These are phyloP conservation scores for Aegilops speltoides DNA, from an alignment of 176 grass and related monocot genomes.

Conservation along the genomic window DNA sequence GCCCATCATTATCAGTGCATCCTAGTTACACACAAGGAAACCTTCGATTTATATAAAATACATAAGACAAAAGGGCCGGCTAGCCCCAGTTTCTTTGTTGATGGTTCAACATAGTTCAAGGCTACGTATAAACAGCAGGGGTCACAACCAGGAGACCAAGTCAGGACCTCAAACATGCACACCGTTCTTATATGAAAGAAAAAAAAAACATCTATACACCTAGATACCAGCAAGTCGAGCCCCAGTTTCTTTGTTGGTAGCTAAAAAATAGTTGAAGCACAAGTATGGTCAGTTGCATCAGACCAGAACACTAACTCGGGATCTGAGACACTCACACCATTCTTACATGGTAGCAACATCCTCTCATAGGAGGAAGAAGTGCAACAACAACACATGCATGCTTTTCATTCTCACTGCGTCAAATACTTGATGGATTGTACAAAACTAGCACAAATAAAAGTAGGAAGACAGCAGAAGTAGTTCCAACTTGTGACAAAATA, in stretches of 20 bases:
- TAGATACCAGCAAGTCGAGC: not conserved
- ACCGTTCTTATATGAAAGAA: not conserved
- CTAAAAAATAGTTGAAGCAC: not conserved
- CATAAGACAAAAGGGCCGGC: not conserved
- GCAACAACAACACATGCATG: not conserved
- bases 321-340: not conserved
- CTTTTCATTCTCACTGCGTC: not conserved
- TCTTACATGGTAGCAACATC: not conserved
- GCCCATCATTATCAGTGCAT: not conserved
- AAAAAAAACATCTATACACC: not conserved
- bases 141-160: not conserved
- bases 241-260: no score
- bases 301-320: not conserved
- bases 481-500: not conserved
- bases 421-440: not conserved
- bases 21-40: not conserved
- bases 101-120: not conserved
- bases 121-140: no score
- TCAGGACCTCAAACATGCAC: not conserved
- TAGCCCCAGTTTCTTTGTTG: not conserved
- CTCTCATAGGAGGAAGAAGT: not conserved
- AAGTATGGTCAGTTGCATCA: not conserved
- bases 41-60: not conserved
- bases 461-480: not conserved
- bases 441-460: not conserved